Evolutionary conservation across 805 yeast genomes (phyloP), one percentile per base, ranked within the genome.

Genomic region (Yarrowia osloensis): DNA sequence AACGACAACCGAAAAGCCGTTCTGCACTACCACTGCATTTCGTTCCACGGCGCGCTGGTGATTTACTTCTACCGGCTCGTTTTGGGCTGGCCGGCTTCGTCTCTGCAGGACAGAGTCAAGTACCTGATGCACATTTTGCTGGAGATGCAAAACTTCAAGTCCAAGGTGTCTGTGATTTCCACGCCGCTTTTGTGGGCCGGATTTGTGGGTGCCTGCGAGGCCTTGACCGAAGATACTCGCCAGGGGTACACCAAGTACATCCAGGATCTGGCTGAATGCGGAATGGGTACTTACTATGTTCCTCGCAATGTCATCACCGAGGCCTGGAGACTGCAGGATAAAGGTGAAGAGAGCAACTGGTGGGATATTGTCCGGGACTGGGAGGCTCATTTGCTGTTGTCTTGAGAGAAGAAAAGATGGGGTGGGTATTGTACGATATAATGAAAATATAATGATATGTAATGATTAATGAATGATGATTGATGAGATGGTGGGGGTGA

Each of bases 171-270:
- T 22, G 86, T 88, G 0, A 83, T 88, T 22, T 85, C 86, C 62
- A 85, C 88, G 39, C 97, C 97, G 4, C 78, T 90, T 37, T 86
- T 90, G 71, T 91, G 97, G 95, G 94, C 89, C 73, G 96, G 95
- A 0, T 91, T 91, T 71, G 88, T 91, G 50, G 92, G 94, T 0
- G 97, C 96, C 0, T 88, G 95, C 72, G 91, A 89, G 69, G 82
- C 84, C 68, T 84, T 67, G 9, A 67, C 87, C 6, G 71, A 76
- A 0, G 80, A 80, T 39, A 76, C 87, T 40, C 94, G 89, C 70
- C 77, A 81, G 68, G 87, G 91, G 47, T 90, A 85, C 77, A 87
- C 85, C 73, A 80, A 81, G 68, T 91, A 96, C 96, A 68, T 76
- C 67, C 70, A 80, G 4, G 73, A 74, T n/a, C 73, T 82, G 67